Conservation (phyloP, 2,329 filamentous ascomycete species). For the Hypoxylon sp. region DNA sequence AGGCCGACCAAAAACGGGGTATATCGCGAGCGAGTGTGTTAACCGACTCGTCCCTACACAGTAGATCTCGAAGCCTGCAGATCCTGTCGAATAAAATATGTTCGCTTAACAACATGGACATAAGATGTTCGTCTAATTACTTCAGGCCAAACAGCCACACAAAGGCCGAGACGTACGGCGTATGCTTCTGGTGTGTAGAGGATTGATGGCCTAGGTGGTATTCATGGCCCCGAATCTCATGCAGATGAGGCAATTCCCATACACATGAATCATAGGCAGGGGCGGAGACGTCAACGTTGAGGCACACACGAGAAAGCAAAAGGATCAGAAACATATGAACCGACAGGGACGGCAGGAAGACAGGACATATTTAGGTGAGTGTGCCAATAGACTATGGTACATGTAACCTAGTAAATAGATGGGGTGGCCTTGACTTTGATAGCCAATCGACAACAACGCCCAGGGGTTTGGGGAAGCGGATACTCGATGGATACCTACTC, state of each 20-base stretch:
- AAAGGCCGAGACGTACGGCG: constrained; percentile 20
- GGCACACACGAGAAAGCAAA: constrained; percentile 42
- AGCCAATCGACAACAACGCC: constrained; percentile 41
- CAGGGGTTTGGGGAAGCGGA: constrained; percentile 46
- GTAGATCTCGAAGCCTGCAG: constrained; percentile 20
- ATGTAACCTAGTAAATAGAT: constrained; percentile 38
- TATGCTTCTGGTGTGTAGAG: constrained; percentile 29
- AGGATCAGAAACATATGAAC: constrained; percentile 43
- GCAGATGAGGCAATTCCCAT: constrained; percentile 48
- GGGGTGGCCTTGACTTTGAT: constrained; percentile 37
- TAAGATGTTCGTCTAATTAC: constrained; percentile 28
- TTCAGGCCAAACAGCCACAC: constrained; percentile 26
- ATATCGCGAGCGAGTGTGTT: constrained; percentile 17
- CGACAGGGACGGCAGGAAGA: constrained; percentile 38
- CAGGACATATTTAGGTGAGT: constrained; percentile 40
- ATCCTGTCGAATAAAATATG: constrained; percentile 23
- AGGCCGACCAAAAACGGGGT: constrained; percentile 16
- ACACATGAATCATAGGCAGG: constrained; percentile 45
- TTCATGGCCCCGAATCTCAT: constrained; percentile 46
- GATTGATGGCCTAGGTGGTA: constrained; percentile 35
- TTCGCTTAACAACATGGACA: constrained; percentile 20
- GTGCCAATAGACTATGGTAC: constrained; percentile 34
- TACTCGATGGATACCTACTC: constrained; percentile 26
- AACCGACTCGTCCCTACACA: constrained; percentile 20
- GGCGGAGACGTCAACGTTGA: constrained; percentile 35